phyloP scores from a whole-genome alignment of 305 asterid species.

The Fraxinus xanthoxyloides region DNA sequence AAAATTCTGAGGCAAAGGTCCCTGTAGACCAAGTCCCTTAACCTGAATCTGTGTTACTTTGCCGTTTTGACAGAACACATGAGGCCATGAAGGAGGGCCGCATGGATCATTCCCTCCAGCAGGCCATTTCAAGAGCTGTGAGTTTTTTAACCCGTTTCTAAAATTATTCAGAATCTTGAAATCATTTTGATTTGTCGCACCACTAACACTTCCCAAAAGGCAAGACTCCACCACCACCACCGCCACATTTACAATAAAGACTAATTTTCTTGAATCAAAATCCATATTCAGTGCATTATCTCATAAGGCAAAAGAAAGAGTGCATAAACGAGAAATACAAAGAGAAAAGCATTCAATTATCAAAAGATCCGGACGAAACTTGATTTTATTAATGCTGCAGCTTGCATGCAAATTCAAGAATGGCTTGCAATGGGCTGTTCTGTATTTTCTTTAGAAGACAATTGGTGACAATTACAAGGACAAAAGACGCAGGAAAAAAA shows the following conservation, averaged over 20 bases:
- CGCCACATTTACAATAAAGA: conserved; percentile 25
- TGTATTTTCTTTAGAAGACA: conserved; percentile 2
- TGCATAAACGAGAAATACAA: neutral
- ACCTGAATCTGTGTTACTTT: conserved; percentile 88
- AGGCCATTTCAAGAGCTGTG: conserved; percentile 84
- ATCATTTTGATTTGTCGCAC: conserved; percentile 58
- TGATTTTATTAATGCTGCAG: neutral
- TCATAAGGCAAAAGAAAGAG: conserved; percentile 7
- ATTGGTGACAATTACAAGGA: conserved; percentile 11
- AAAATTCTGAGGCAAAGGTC: conserved; percentile 64
- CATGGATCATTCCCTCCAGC: conserved; percentile 62
- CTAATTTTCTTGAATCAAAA: conserved; percentile 24
- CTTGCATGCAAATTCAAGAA: conserved; percentile 31
- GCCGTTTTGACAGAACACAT: conserved; percentile 59
- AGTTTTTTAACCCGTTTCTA: conserved; percentile 53
- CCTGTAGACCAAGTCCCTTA: conserved; percentile 60
- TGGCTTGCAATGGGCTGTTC: conserved; percentile 3
- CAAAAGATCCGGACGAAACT: conserved; percentile 29
- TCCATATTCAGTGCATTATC: conserved; percentile 33
- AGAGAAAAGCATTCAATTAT: conserved; percentile 1
- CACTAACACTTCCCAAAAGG: conserved; percentile 33
- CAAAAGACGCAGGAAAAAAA: neutral
- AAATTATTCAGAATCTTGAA: conserved; percentile 59
- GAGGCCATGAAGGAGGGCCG: conserved; percentile 87
- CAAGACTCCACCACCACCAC: conserved; percentile 17